Percentiles rank a stretch among this genome's conserved stretches.
phyloP scores from a whole-genome alignment of 345 rosid genomes.

The Hypericum perforatum region DNA sequence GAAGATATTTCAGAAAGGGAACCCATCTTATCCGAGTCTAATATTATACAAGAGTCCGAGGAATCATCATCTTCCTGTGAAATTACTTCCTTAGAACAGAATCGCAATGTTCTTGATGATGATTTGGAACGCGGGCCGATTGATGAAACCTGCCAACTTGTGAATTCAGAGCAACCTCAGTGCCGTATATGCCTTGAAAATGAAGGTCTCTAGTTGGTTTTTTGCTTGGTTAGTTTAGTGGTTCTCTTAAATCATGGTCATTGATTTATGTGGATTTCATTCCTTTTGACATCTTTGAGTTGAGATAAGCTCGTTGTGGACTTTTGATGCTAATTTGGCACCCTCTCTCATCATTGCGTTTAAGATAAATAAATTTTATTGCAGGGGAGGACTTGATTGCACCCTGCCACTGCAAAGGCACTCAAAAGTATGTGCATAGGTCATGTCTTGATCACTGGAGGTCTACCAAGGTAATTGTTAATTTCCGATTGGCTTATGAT shows the following conservation, averaged over 20 bases:
- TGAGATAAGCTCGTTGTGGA: too few relatives aligned
- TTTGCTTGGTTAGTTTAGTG: conserved; percentile 14
- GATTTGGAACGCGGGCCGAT: conserved; percentile 42
- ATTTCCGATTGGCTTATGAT: conserved; percentile 3
- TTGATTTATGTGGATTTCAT: conserved; percentile 5
- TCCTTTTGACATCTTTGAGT: too few relatives aligned
- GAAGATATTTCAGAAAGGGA: conserved; percentile 58
- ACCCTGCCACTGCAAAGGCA: conserved; percentile 97
- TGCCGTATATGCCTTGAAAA: conserved; percentile 95
- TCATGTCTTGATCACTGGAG: conserved; percentile 98
- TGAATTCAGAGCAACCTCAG: conserved; percentile 65
- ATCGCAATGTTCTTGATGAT: conserved; percentile 28
- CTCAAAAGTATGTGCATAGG: conserved; percentile 95
- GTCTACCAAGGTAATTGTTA: conserved; percentile 71
- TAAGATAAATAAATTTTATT: conserved; percentile 14
- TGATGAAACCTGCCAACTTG: conserved; percentile 59
- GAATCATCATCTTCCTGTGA: conserved; percentile 54
- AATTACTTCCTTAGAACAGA: conserved; percentile 46
- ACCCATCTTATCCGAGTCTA: conserved; percentile 44
- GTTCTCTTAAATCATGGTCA: conserved; percentile 6
- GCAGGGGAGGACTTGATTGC: conserved; percentile 91
- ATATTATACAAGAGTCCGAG: conserved; percentile 29
- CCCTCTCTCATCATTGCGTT: conserved; percentile 1
- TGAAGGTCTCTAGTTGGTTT: conserved; percentile 48
- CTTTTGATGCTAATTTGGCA: too few relatives aligned